These are phyloP conservation scores for Camelina hispida DNA, from an alignment of 345 rosid genomes.

Conservation along the genomic window DNA sequence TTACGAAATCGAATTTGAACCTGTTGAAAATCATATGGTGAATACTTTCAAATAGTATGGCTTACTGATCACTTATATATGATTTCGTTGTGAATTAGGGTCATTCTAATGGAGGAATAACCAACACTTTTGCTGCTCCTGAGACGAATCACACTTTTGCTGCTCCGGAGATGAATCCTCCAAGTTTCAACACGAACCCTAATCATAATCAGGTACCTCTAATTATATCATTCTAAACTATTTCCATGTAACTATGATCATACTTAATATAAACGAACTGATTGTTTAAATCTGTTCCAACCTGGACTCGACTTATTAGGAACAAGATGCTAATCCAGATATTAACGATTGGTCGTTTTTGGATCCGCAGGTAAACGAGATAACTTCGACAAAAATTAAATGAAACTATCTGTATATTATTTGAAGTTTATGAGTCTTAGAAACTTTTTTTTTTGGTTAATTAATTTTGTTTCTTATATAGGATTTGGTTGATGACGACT, in stretches of 20 bases:
- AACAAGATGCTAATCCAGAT: slow-evolving; percentile 23
- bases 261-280: neutral
- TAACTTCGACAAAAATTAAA: slow-evolving; percentile 1
- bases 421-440: neutral
- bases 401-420: neutral
- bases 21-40: neutral
- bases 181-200: slow-evolving; percentile 13
- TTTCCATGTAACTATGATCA: neutral
- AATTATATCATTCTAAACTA: slow-evolving; percentile 1
- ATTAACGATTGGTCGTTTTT: slow-evolving; percentile 25
- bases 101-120: slow-evolving; percentile 26
- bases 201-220: slow-evolving; percentile 37
- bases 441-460: neutral
- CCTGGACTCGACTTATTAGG: slow-evolving; percentile 22
- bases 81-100: slow-evolving; percentile 19
- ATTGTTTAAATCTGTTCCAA: slow-evolving; percentile 8
- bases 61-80: slow-evolving; percentile 2
- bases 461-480: slow-evolving; percentile 12
- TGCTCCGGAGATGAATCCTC: slow-evolving; percentile 10
- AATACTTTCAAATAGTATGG: slow-evolving; percentile 5
- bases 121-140: slow-evolving; percentile 29
- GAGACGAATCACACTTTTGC: slow-evolving; percentile 26
- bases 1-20: neutral
- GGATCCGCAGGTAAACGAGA: slow-evolving; percentile 32
- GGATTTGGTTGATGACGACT: slow-evolving; percentile 31